Base-by-base conservation (phyloP, 2,329 filamentous ascomycete genomes). In the Sporothrix schenckii region DNA sequence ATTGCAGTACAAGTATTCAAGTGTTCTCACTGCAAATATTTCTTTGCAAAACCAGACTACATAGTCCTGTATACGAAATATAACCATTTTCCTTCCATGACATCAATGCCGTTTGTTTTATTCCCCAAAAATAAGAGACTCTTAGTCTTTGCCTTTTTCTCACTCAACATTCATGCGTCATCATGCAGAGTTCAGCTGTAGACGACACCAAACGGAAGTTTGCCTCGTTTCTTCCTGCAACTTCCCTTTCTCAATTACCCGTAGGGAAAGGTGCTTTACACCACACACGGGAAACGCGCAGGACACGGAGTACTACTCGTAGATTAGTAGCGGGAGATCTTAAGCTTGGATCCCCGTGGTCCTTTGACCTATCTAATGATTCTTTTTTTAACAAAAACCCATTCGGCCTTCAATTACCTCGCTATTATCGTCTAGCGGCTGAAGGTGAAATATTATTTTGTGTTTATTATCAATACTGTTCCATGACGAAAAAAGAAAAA, bases 91-190 rank as follows among this genome's bases (percentile, higher is more conserved):
- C 39, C 21, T 0, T 14, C 56, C 56, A 44, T 41, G 56, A 41
- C 34, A 60, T 60, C 56, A 60, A 60, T 60, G 56, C 56, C 34
- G 56, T 41, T 34, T 41, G 56, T 11, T 41, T 41, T 19, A 41
- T n/a, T n/a, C 24, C 21, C 56, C 19, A 34, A 60, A 11, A 4
- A n/a, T n/a, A n/a, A 2, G 7, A 34, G 34, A 34, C 34, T 34
- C 34, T 34, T 34, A 34, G 6, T 34, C 6, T 34, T 34, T 34
- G 34, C 6, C 34, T 34, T 9, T 34, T 34, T 1, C 34, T 34
- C 6, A 1, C 6, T 34, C 34, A 34, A 13, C 30, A 39, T 41
- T 39, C 13, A 41, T 60, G 56, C 56, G 56, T 9, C 56, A 34
- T 60, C 56, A 60, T 60, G 56, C 56, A 30, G 7, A 5, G 3